phyloP scores from a whole-genome alignment of 169 alveolate genomes.

The Miamiensis avidus region DNA sequence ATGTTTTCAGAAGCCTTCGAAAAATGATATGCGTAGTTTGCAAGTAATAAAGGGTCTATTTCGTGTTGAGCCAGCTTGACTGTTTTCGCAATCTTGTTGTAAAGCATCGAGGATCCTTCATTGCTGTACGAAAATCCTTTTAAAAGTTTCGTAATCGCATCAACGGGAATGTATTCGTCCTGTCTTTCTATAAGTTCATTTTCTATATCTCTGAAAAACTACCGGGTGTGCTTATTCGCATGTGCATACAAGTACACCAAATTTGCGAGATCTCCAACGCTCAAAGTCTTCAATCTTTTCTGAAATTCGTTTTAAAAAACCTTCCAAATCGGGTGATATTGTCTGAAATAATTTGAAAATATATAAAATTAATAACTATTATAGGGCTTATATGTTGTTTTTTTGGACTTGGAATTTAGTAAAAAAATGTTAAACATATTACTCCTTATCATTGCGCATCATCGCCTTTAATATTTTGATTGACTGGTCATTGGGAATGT shows the following conservation, averaged over 20 bases:
- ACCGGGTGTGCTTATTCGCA: slow-evolving; percentile 26
- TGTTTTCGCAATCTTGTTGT: slow-evolving; percentile 29
- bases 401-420: not conserved
- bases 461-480: not conserved
- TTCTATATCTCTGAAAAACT: slow-evolving; percentile 42
- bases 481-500: slow-evolving; percentile 1
- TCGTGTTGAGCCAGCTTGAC: slow-evolving; percentile 41
- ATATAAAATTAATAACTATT: not conserved
- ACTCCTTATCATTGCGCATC: not conserved
- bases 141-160: slow-evolving; percentile 26
- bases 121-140: slow-evolving; percentile 36
- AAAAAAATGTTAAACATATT: not conserved
- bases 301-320: slow-evolving; percentile 5
- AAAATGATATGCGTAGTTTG: slow-evolving; percentile 32
- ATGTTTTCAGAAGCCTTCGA: slow-evolving; percentile 39
- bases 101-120: slow-evolving; percentile 41
- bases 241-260: slow-evolving; percentile 34
- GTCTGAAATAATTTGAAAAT: not conserved
- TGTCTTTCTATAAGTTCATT: slow-evolving; percentile 43
- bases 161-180: slow-evolving; percentile 6
- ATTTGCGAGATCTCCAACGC: slow-evolving; percentile 31
- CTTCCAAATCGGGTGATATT: slow-evolving; percentile 15
- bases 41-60: slow-evolving; percentile 40
- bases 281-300: slow-evolving; percentile 11
- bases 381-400: too few relatives aligned